Conservation (phyloP, 306 rosid species). For the Medicago ruthenica region DNA sequence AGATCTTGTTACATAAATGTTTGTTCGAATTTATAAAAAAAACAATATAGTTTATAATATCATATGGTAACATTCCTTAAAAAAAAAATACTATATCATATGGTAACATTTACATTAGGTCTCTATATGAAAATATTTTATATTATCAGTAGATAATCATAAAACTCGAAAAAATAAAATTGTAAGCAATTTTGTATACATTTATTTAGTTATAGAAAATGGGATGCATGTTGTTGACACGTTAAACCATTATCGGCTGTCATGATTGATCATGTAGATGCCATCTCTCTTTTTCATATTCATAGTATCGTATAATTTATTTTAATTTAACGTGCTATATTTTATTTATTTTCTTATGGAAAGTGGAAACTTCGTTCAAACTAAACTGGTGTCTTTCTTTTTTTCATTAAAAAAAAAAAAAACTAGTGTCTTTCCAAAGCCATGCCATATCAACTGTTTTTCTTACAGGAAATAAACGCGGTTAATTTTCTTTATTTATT, state of each 20-base stretch:
- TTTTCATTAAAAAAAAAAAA: too few relatives aligned
- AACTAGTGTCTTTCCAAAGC: too few relatives aligned
- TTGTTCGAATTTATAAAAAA: too few relatives aligned
- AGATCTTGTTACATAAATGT: too few relatives aligned
- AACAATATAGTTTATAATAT: too few relatives aligned
- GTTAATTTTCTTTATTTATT: too few relatives aligned
- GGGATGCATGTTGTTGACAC: constrained; percentile 33
- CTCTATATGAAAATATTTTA: too few relatives aligned
- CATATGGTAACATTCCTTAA: too few relatives aligned
- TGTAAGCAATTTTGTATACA: background rate
- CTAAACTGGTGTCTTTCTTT: background rate
- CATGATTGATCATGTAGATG: constrained; percentile 15
- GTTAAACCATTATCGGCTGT: constrained; percentile 38
- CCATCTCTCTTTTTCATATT: background rate
- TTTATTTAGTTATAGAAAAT: background rate
- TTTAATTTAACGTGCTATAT: background rate
- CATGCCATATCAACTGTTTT: background rate
- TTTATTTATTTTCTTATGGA: background rate
- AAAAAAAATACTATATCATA: too few relatives aligned
- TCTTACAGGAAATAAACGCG: background rate
- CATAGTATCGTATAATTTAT: too few relatives aligned
- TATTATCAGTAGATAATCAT: too few relatives aligned
- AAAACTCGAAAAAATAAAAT: background rate
- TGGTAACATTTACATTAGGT: too few relatives aligned
- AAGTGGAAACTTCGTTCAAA: constrained; percentile 9